A percentile compares a stretch with the other conserved stretches of the same genome.
Conservation (phyloP, 2,329 filamentous ascomycete species). For the Fusarium robinianum region DNA sequence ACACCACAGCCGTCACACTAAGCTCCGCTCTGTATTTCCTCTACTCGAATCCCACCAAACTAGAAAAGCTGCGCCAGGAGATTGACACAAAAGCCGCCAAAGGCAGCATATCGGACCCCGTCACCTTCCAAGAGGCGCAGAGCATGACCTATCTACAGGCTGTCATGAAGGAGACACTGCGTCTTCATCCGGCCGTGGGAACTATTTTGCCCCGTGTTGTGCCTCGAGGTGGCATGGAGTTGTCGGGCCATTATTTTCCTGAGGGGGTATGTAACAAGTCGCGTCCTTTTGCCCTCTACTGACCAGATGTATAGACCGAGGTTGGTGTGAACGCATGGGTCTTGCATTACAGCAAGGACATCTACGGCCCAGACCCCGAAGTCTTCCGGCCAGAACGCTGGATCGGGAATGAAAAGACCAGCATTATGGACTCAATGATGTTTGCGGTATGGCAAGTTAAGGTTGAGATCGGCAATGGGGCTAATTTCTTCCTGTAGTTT, state of each 20-base stretch:
- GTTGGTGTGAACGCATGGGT: constrained; percentile 7
- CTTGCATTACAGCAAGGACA: constrained; percentile 6
- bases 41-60: constrained; percentile 4
- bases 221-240: constrained; percentile 2
- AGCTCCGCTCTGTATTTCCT: constrained; percentile 6
- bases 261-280: constrained; percentile 2
- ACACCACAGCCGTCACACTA: constrained; percentile 7
- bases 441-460: constrained; percentile 1
- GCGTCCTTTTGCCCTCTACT: background rate
- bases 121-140: constrained; percentile 8
- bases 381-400: constrained; percentile 5
- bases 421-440: constrained; percentile 8
- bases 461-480: background rate
- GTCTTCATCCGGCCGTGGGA: constrained; percentile 7
- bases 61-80: constrained; percentile 1
- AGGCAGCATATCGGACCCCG: constrained; percentile 4
- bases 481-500: constrained; percentile 1
- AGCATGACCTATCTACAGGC: constrained; percentile 4
- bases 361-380: constrained; percentile 5
- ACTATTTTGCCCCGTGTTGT: constrained; percentile 9
- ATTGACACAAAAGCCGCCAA: constrained; percentile 2
- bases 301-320: constrained; percentile 1
- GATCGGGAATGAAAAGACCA: constrained; percentile 6
- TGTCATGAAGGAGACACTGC: background rate
- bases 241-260: constrained; percentile 4